Evolutionary conservation across 2,329 filamentous ascomycete genomes (phyloP), one percentile per base, ranked within the genome.

Genomic region (Fusarium cyanostomum): DNA sequence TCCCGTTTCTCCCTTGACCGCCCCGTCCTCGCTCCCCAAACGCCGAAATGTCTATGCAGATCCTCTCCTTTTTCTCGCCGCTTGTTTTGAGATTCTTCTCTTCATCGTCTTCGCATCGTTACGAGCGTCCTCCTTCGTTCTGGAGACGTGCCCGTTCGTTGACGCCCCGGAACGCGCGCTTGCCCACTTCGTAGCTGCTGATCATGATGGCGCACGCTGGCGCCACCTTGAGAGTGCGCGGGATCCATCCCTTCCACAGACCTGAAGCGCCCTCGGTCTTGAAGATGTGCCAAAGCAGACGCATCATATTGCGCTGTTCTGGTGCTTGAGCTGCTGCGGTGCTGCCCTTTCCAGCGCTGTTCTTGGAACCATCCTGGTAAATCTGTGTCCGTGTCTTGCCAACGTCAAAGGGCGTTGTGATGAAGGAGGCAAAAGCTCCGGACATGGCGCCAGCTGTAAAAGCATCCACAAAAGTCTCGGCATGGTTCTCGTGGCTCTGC

Each of bases 191-290:
- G 76, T 98, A 99, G 74, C 90, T 97, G 74, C 92, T 96, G 74
- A 99, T 98, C 95, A 99, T 99, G 74, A 99, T 98, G 26, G 95
- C 95, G 77, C 95, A 99, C 0, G 94, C 92, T 1, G 95, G 95
- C 1, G 95, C 94, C 6, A 99, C 94, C 75, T 98, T 98, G 59
- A 98, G 81, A 67, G 92, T 96, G 34, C 95, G 84, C 0, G 95
- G 93, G 21, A 92, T 89, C 92, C 94, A 97, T 38, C 95, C 95
- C 69, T 84, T 91, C 86, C 96, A 98, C 6, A 99, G 80, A 0
- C 95, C 95, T 1, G 85, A 74, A 13, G 88, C 74, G 2, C 95
- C 95, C 77, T 98, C 94, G 51, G 90, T 90, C 68, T 86, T 85
- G 80, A 94, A 96, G 48, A 99, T 98, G 70, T 97, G 92, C 82